phyloP scores from a whole-genome alignment of 2,329 filamentous ascomycete genomes.

The Rhytidhysteron rufulum region DNA sequence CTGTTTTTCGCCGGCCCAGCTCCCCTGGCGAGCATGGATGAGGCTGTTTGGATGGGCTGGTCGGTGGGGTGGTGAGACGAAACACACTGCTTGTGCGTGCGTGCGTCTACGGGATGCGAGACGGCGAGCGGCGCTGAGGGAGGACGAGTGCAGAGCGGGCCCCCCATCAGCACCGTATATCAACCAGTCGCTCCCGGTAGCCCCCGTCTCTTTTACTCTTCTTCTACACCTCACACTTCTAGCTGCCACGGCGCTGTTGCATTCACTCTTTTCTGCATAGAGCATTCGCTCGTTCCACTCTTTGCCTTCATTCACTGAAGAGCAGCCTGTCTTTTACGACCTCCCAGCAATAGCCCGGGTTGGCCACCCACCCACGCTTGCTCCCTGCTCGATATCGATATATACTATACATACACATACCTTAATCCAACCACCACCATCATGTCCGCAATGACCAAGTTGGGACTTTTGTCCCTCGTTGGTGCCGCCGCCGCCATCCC shows the following conservation, averaged over 20 bases:
- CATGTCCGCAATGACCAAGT: conserved; percentile 23
- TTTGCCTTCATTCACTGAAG: conserved; percentile 20
- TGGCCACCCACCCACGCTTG: conserved; percentile 19
- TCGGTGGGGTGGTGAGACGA: too few relatives aligned
- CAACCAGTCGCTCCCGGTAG: conserved; percentile 5
- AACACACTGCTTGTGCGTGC: too few relatives aligned
- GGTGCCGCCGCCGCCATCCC: conserved; percentile 27
- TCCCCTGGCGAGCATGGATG: too few relatives aligned
- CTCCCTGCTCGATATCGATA: conserved; percentile 20
- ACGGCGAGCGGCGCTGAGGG: too few relatives aligned
- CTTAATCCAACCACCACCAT: conserved; percentile 18
- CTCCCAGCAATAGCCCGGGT: conserved; percentile 33
- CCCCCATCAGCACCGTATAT: too few relatives aligned
- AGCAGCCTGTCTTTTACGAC: conserved; percentile 14
- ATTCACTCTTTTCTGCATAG: conserved; percentile 18
- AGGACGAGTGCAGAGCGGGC: too few relatives aligned
- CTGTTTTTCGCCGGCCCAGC: too few relatives aligned
- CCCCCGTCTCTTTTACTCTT: conserved; percentile 2
- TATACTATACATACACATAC: conserved; percentile 11
- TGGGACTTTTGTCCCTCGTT: conserved; percentile 33
- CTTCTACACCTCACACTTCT: conserved; percentile 6
- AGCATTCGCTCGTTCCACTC: conserved; percentile 32
- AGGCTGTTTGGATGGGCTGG: too few relatives aligned
- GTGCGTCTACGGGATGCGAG: too few relatives aligned
- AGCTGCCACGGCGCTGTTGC: conserved; percentile 14